Evolutionary conservation across 441 rosid species (phyloP), one percentile per base, ranked within the genome.

Genomic region (Metrosideros polymorpha): DNA sequence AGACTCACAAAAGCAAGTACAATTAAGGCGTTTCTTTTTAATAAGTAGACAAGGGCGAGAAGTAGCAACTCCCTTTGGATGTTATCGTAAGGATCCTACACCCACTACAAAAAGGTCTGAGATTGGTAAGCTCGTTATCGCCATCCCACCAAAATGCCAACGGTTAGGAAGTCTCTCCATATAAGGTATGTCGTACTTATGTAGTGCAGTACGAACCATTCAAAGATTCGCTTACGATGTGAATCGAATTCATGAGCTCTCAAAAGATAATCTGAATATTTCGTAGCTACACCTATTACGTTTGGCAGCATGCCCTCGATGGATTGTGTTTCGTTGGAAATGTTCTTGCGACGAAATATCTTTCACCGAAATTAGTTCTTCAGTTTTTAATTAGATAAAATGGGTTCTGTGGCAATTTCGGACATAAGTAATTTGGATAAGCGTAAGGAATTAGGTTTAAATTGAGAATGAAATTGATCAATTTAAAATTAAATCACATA

Each of bases 141-240:
- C 15, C 6, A 8, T 4, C 9, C 0, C 25, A 19, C 10, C 8
- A 22, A 29, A 61, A 61, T 30, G 8, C 1, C 4, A 2, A 1
- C 15, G 15, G 2, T 61, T 29, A 4, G 7, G 3, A 61, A 30
- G 10, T 17, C 24, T 30, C 12, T 30, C 5, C 0, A 30, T 2
- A 30, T 30, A 5, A 30, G 1, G 17, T 61, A 8, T 61, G 5
- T 61, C 24, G 9, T 29, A 32, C 6, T 57, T 57, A 57, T 6
- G n/a, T 6, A 29, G 1, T 17, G 6, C n/a, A 15, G 13, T n/a
- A n/a, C 9, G 15, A 57, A 12, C 9, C 9, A 18, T 53, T 53
- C 3, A 6, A 7, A 19, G 6, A 7, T 53, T 53, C 10, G 4
- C 10, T 4, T 1, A 9, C 1, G 3, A 8, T 19, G 7, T 53